Conservation (phyloP, 345 rosid genomes). For the Garcia nutans region DNA sequence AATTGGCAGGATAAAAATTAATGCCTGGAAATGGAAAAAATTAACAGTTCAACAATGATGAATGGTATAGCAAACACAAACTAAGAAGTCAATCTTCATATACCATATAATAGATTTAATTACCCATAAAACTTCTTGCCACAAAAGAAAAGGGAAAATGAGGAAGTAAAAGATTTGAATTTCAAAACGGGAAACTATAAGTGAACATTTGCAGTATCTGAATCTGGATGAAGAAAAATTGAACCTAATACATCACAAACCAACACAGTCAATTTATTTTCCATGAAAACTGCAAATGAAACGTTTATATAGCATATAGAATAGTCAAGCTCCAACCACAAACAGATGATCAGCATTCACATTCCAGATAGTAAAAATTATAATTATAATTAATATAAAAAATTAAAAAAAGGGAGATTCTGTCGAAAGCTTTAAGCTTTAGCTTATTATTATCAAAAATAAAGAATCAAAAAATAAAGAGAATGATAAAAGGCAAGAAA, state of each 20-base stretch:
- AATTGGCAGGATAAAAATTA: constrained; percentile 11
- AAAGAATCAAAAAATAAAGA: background rate
- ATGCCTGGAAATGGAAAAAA: constrained; percentile 26
- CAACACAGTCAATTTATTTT: background rate
- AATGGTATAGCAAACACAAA: background rate
- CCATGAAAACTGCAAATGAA: background rate
- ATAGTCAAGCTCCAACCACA: background rate
- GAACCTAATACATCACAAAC: background rate
- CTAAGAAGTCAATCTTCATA: background rate
- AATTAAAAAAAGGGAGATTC: constrained; percentile 4
- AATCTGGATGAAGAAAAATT: background rate
- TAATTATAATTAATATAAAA: background rate
- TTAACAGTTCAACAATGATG: background rate
- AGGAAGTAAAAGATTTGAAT: background rate
- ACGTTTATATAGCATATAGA: background rate
- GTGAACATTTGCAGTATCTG: too few relatives aligned
- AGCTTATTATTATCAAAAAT: background rate
- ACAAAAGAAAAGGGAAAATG: background rate
- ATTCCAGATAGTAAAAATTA: background rate
- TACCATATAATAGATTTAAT: background rate
- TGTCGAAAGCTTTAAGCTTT: constrained; percentile 13
- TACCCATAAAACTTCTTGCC: background rate
- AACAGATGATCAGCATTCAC: background rate
- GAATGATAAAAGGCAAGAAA: background rate
- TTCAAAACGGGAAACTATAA: too few relatives aligned